A percentile compares a stretch with the other conserved stretches of the same genome.
Evolutionary conservation across 139 green algal genomes (phyloP).

Genomic region (Chlamydomonas applanata): DNA sequence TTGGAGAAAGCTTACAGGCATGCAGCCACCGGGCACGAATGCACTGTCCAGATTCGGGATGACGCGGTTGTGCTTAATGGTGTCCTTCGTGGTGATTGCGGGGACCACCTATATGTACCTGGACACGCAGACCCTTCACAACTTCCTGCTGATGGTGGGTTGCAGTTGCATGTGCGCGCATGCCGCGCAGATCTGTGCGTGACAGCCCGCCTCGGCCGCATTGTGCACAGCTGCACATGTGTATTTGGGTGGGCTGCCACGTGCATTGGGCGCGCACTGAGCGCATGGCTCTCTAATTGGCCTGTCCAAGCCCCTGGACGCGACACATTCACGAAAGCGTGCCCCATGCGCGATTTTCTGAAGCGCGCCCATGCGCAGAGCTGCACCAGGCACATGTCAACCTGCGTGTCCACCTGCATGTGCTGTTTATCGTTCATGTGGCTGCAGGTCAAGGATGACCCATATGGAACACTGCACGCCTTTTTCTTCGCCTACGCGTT

Average conservation of each 20-base stretch:
- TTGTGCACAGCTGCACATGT: background rate
- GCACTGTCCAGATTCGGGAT: background rate
- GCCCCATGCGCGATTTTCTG: too few species aligned
- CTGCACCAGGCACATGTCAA: too few species aligned
- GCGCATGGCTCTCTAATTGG: background rate
- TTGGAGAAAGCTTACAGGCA: background rate
- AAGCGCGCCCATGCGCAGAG: too few species aligned
- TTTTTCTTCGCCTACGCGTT: slow-evolving; percentile 33
- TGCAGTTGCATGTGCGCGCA: background rate
- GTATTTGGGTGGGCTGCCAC: background rate
- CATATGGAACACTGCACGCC: slow-evolving; percentile 24
- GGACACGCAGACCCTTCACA: slow-evolving; percentile 9
- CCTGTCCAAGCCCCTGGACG: background rate
- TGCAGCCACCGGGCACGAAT: background rate
- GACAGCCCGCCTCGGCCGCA: background rate
- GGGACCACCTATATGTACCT: slow-evolving; percentile 15
- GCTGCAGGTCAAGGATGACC: slow-evolving; percentile 28
- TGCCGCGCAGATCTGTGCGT: background rate
- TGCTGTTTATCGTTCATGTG: background rate
- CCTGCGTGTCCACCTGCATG: background rate
- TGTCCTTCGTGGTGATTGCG: background rate
- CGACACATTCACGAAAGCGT: too few species aligned
- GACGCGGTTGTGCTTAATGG: slow-evolving; percentile 4
- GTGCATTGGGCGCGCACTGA: background rate
- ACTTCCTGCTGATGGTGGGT: slow-evolving; percentile 14